Base-by-base conservation (phyloP, 352 stramenopile species). In the Aphanomyces euteiches region DNA sequence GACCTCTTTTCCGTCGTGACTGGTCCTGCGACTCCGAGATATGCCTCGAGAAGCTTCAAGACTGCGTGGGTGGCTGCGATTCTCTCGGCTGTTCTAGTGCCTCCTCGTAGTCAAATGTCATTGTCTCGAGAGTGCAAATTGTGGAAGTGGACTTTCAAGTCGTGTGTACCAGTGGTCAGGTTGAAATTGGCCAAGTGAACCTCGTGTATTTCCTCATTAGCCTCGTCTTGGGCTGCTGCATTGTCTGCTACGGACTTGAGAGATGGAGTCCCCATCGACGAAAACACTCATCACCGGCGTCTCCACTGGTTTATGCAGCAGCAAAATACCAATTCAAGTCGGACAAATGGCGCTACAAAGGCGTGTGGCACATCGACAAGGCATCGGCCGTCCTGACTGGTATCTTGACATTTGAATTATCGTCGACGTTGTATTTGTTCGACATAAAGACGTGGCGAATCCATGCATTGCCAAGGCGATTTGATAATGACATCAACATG, bases 381-480 rank as follows among this genome's bases (percentile, higher is more conserved):
- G 63, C 63, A 3, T 58, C 63, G 12, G 63, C 63, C 3, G 63
- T 41, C 50, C 12, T 69, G 15, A 61, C 45, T 7, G 63, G 63
- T 1, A 47, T 69, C 50, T 40, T 69, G 36, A 57, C 37, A 12
- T 41, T 69, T 28, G 41, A 61, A 28, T 36, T 36, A 12, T 21
- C 7, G 7, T 7, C n/a, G 4, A 61, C 21, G 21, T 13, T 69
- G 47, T 69, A 69, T 47, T 13, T 69, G 7, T 47, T 69, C 13
- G 63, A 69, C 63, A 69, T 69, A 15, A 69, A 69, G 43, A 58
- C 63, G 50, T 69, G 63, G 63, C 21, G 63, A 28, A 17, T 47
- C 17, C 37, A 69, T 28, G 21, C 63, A 10, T 41, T 69, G 28
- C 28, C 28, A 28, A 28, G 28, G 28, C 28, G 2, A 28, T 0